phyloP scores from a whole-genome alignment of 78 protist genomes.

The Dictyostelium firmibasis region DNA sequence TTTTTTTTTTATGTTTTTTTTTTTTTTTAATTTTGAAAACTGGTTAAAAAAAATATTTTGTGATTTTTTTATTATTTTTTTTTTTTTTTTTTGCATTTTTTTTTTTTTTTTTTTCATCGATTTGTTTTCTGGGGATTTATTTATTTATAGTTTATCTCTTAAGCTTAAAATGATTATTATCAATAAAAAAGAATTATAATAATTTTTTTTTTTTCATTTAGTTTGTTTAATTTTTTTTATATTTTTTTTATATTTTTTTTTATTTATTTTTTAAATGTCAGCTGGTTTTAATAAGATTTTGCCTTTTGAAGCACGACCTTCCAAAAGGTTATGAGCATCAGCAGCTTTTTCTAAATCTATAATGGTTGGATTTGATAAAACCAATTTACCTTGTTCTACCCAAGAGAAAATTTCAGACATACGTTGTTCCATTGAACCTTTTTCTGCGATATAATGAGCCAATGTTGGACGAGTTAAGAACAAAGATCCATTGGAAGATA shows the following conservation, averaged over 20 bases:
- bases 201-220: no score
- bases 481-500: constrained; percentile 70
- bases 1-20: no score
- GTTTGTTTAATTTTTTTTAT: no score
- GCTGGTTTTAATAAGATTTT: constrained; percentile 34
- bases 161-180: no score
- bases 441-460: constrained; percentile 35
- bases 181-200: no score
- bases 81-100: no score
- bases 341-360: constrained; percentile 19
- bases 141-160: no score
- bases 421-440: constrained; percentile 23
- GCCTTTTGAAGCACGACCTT: constrained; percentile 28
- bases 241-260: neutral
- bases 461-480: constrained; percentile 83
- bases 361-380: neutral
- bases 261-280: neutral
- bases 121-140: no score
- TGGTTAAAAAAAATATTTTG: no score
- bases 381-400: constrained; percentile 19
- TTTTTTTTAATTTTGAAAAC: no score
- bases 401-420: neutral
- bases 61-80: no score
- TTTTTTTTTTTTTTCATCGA: no score
- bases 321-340: constrained; percentile 60